Base-by-base conservation (phyloP, 805 yeast species). In the Lipomyces starkeyi region DNA sequence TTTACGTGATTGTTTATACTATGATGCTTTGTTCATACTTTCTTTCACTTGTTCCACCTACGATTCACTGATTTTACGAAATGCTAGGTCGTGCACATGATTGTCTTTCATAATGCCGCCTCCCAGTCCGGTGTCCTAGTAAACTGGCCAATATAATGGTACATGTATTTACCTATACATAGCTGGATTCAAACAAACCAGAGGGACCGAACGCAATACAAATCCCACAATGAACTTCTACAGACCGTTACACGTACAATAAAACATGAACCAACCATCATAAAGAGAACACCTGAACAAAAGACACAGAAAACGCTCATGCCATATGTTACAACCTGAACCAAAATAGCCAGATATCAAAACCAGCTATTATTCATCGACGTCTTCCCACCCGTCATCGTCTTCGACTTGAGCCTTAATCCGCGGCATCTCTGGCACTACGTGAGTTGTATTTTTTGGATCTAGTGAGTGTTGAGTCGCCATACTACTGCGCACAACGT, bases 321-420 rank as follows among this genome's bases (percentile, higher is more conserved):
- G 49, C 22, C 9, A n/a, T 43, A 43, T 7, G 49, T 17, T 17
- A 17, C 49, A 43, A 43, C 22, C 49, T 17, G 49, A 43, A 43
- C 22, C 22, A 8, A n/a, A 43, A 43, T 43, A 17, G 20, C 49
- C 49, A 9, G 22, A 43, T 17, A 43, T 17, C 20, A 11, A 43
- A n/a, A 6, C 14, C 13, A 25, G 6, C 32, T 40, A 29, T 11
- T 64, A 17, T 32, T 64, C 69, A 4, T 63, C 64, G 25, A 66
- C 59, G 43, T 66, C 69, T 63, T 66, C 69, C 69, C 69, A 77
- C 29, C 76, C 81, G 2, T 73, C 80, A 2, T 69, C 73, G n/a
- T 73, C 75, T 4, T 71, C 74, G 14, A 69, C 73, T 3, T 59
- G 60, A 22, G 17, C 17, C 6, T 22, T 53, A 29, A 2, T 43